Percentiles rank a stretch among this genome's conserved stretches.
These are phyloP conservation scores for Ophiostoma sp. DNA, from an alignment of 2,329 filamentous ascomycete species.

Conservation along the genomic window DNA sequence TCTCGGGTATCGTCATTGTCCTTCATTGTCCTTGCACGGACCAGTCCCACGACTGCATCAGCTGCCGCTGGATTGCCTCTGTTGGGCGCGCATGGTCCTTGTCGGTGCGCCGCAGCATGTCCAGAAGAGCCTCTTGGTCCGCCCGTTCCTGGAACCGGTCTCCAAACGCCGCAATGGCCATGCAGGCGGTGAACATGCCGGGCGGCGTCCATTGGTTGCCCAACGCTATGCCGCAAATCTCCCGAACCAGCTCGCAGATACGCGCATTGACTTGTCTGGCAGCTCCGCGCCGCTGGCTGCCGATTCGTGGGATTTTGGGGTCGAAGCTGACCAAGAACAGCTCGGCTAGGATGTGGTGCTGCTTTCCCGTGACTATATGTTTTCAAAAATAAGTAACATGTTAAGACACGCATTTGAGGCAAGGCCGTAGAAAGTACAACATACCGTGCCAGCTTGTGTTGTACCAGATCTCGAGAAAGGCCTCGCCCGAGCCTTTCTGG, in stretches of 20 bases:
- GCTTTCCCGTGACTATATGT: conserved; percentile 50
- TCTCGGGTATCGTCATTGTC: neutral
- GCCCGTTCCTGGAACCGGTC: conserved; percentile 31
- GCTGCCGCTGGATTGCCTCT: conserved; percentile 31
- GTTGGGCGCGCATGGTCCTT: conserved; percentile 34
- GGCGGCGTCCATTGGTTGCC: conserved; percentile 52
- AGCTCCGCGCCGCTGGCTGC: conserved; percentile 33
- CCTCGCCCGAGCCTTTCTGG: conserved; percentile 35
- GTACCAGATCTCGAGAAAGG: conserved; percentile 56
- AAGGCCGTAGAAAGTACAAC: neutral
- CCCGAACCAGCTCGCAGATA: conserved; percentile 45
- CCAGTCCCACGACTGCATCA: conserved; percentile 33
- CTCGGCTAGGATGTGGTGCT: conserved; percentile 54
- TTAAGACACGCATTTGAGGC: neutral
- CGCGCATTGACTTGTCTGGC: conserved; percentile 30
- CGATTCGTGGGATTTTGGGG: conserved; percentile 48
- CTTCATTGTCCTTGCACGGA: neutral
- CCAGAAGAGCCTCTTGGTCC: conserved; percentile 33
- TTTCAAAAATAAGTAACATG: neutral
- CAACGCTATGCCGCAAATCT: conserved; percentile 54
- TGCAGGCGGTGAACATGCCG: conserved; percentile 51
- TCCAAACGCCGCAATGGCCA: conserved; percentile 49
- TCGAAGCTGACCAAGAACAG: conserved; percentile 54
- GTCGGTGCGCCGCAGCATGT: conserved; percentile 33
- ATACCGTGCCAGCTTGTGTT: conserved; percentile 47